Evolutionary conservation across 352 stramenopile species (phyloP).

Genomic region (Phytophthora pisi): DNA sequence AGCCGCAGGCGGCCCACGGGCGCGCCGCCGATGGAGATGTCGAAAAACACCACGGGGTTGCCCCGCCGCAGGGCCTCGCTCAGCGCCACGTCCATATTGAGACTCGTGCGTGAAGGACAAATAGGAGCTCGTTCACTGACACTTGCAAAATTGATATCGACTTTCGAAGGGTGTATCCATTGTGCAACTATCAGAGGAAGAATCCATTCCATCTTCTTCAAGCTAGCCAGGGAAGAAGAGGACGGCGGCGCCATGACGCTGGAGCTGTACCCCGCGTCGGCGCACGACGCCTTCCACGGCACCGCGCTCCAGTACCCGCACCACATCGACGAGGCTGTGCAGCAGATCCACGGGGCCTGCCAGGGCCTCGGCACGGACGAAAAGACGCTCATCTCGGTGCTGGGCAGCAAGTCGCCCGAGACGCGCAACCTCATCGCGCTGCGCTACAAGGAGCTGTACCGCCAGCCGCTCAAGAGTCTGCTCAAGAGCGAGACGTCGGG

Average conservation of each 20-base stretch:
- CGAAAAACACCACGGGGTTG: conserved; percentile 97
- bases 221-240: no score
- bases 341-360: conserved; percentile 73
- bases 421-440: conserved; percentile 69
- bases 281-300: conserved; percentile 62
- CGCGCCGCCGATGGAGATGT: conserved; percentile 90
- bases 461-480: conserved; percentile 57
- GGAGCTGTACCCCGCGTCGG: conserved; percentile 69
- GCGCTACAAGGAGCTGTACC: conserved; percentile 76
- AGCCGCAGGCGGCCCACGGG: conserved; percentile 93
- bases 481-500: conserved; percentile 78
- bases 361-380: conserved; percentile 81
- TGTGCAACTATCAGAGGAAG: background rate
- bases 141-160: conserved; percentile 9
- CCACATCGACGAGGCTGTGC: conserved; percentile 62
- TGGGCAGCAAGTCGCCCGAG: conserved; percentile 74
- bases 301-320: conserved; percentile 45
- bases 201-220: conserved; percentile 10
- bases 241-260: conserved; percentile 22
- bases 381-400: conserved; percentile 67
- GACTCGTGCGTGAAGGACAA: background rate
- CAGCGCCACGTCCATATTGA: conserved; percentile 83
- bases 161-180: conserved; percentile 20
- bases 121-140: no score
- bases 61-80: conserved; percentile 92